Evolutionary conservation across 257 asterid genomes (phyloP).

Genomic region (Petunia axillaris): DNA sequence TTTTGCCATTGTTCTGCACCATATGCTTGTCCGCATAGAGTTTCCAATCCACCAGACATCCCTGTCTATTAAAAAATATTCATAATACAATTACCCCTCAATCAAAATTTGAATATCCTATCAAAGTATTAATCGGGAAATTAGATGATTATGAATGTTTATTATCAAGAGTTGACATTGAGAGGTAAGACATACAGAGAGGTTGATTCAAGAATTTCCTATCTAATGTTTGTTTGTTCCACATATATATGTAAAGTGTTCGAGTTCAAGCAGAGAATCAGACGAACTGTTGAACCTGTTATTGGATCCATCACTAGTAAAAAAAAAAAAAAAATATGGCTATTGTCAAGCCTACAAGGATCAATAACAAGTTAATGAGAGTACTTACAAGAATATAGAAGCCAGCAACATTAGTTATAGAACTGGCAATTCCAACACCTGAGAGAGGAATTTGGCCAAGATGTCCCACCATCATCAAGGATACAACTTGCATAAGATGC

Average conservation of each 20-base stretch:
- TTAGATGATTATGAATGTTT: too few relatives aligned
- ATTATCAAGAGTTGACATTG: too few relatives aligned
- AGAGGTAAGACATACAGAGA: too few relatives aligned
- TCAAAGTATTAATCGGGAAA: neutral
- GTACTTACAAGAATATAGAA: conserved; percentile 45
- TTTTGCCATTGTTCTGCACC: conserved; percentile 60
- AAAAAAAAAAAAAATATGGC: too few relatives aligned
- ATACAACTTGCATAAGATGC: conserved; percentile 45
- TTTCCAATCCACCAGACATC: conserved; percentile 62
- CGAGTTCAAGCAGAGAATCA: too few relatives aligned
- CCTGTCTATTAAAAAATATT: conserved; percentile 41
- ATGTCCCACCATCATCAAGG: conserved; percentile 58
- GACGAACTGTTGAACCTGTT: too few relatives aligned
- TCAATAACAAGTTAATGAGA: neutral
- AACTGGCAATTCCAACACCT: conserved; percentile 50
- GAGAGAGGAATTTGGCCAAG: conserved; percentile 46
- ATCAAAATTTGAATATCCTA: neutral
- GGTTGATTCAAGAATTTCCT: too few relatives aligned
- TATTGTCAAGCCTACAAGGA: neutral
- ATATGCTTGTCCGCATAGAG: conserved; percentile 71
- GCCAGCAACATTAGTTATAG: conserved; percentile 48
- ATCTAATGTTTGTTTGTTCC: too few relatives aligned
- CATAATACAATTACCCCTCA: neutral
- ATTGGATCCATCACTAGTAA: too few relatives aligned
- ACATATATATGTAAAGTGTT: too few relatives aligned